These are phyloP conservation scores for Zygoascus sp. DNA, from an alignment of 1,139 yeast species.

Conservation along the genomic window DNA sequence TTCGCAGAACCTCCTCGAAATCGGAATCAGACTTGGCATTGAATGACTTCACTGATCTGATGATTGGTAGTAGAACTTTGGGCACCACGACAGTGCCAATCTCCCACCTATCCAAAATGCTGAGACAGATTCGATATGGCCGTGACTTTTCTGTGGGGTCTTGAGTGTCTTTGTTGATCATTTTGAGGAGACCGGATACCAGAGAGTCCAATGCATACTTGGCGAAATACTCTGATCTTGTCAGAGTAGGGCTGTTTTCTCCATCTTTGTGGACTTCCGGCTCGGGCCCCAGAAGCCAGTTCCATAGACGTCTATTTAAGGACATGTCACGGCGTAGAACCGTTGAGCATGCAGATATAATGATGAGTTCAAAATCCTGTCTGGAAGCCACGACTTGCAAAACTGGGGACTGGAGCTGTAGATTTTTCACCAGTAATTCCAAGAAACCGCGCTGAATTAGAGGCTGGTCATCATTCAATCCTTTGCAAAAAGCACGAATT, in stretches of 20 bases:
- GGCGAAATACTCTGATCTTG: conserved; percentile 54
- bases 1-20: conserved; percentile 45
- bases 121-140: conserved; percentile 59
- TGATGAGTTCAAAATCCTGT: conserved; percentile 53
- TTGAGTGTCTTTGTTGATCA: conserved; percentile 36
- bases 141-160: conserved; percentile 38
- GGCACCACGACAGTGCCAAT: conserved; percentile 74
- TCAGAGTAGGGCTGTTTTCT: conserved; percentile 8
- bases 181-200: conserved; percentile 47
- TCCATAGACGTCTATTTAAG: conserved; percentile 86
- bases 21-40: conserved; percentile 18
- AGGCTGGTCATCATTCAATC: conserved; percentile 57
- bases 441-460: conserved; percentile 86
- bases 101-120: conserved; percentile 92
- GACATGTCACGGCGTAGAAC: conserved; percentile 88
- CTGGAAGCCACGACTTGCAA: conserved; percentile 45
- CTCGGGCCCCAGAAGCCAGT: conserved; percentile 80
- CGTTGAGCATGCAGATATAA: conserved; percentile 61
- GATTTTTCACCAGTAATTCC: conserved; percentile 65
- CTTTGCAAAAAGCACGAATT: conserved; percentile 65
- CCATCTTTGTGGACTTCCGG: conserved; percentile 30
- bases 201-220: conserved; percentile 51
- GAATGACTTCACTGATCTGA: conserved; percentile 36
- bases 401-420: conserved; percentile 61
- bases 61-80: conserved; percentile 57